Percentiles rank a stretch among this genome's conserved stretches.
Conservation (phyloP, 2,329 filamentous ascomycete species). For the Sporothrix schenckii region DNA sequence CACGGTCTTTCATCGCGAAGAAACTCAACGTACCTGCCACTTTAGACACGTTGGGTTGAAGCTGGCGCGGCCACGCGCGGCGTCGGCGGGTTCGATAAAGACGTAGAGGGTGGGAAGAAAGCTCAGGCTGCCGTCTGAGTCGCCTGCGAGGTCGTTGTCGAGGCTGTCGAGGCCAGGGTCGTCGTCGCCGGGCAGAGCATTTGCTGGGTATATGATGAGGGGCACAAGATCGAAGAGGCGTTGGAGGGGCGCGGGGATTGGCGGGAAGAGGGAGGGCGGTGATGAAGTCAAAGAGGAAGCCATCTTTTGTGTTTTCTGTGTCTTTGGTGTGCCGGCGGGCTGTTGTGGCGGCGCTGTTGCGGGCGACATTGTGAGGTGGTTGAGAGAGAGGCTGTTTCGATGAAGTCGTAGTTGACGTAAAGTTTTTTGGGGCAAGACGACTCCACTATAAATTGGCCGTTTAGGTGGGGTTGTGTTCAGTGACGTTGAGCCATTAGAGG, state of each 20-base stretch:
- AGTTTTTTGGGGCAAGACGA: neutral
- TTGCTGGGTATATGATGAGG: slow-evolving; percentile 71
- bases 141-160: slow-evolving; percentile 32
- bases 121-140: slow-evolving; percentile 34
- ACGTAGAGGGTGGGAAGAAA: slow-evolving; percentile 67
- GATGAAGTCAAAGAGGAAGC: neutral
- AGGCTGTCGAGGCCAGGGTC: slow-evolving; percentile 38
- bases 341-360: slow-evolving; percentile 14
- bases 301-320: neutral
- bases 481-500: neutral
- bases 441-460: slow-evolving; percentile 17
- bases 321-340: neutral
- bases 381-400: neutral
- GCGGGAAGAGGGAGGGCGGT: slow-evolving; percentile 44
- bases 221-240: slow-evolving; percentile 84
- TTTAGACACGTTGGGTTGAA: slow-evolving; percentile 93
- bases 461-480: slow-evolving; percentile 16
- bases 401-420: neutral
- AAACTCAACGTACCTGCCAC: slow-evolving; percentile 75
- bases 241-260: slow-evolving; percentile 74
- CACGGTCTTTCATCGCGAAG: neutral
- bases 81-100: slow-evolving; percentile 70
- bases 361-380: neutral
- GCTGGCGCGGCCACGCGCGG: slow-evolving; percentile 65
- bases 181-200: slow-evolving; percentile 66